Conservation (phyloP, 495 filamentous ascomycete species). For the Stereocaulon alpinum region DNA sequence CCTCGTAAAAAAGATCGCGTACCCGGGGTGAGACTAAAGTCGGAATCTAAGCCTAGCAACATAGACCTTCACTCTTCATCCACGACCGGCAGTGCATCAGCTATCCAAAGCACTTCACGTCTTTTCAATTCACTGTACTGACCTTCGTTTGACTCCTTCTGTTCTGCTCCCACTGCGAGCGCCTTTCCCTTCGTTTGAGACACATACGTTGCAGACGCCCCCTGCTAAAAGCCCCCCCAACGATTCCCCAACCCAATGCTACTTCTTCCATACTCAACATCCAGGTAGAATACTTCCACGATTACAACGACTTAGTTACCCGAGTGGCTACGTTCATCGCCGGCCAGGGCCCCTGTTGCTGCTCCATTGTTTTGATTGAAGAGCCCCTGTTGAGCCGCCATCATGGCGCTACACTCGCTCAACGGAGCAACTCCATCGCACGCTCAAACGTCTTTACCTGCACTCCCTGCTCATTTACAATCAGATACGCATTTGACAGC, state of each 20-base stretch:
- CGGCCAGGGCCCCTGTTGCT: neutral
- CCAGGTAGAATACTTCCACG: too few relatives aligned
- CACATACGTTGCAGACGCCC: neutral
- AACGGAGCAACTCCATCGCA: conserved; percentile 46
- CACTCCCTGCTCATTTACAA: conserved; percentile 82
- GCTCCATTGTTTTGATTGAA: neutral
- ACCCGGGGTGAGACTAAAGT: neutral
- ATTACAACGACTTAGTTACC: neutral
- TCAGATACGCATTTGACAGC: conserved; percentile 94
- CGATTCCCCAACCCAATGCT: neutral
- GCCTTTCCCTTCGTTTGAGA: conserved; percentile 5
- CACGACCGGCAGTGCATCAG: neutral
- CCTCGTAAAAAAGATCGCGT: conserved; percentile 2
- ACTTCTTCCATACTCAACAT: too few relatives aligned
- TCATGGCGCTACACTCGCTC: conserved; percentile 27
- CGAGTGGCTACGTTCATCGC: neutral
- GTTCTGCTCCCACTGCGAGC: neutral
- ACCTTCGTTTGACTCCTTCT: neutral
- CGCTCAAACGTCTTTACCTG: conserved; percentile 80
- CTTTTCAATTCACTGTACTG: neutral
- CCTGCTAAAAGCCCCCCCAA: neutral
- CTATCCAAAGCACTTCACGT: neutral
- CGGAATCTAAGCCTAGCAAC: neutral
- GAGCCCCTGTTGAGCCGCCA: conserved; percentile 2
- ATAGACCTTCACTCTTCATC: neutral